Conservation (phyloP, 352 stramenopile genomes). For the Peronospora destructor region DNA sequence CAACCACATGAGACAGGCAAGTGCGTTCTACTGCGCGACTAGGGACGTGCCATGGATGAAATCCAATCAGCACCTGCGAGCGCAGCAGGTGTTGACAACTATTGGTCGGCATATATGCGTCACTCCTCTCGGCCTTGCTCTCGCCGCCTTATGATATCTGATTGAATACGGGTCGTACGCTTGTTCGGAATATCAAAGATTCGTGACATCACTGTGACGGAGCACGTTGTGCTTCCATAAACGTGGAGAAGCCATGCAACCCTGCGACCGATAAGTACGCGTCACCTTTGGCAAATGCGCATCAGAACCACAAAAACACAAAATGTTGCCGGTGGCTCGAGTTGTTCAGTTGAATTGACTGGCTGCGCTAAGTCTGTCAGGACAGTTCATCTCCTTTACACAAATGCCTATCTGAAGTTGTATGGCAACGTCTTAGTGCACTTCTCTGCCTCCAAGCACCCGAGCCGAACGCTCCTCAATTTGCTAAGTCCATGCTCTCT, state of each 20-base stretch:
- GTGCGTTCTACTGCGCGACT: background rate
- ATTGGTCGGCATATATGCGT: slow-evolving; percentile 20
- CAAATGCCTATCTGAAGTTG: slow-evolving; percentile 2
- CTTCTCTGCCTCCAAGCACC: background rate
- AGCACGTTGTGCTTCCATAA: too few species aligned
- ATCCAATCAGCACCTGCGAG: slow-evolving; percentile 8
- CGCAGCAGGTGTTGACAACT: background rate
- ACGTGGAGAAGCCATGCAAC: too few species aligned
- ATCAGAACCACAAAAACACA: too few species aligned
- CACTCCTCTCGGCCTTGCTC: slow-evolving; percentile 7
- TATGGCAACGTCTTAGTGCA: background rate
- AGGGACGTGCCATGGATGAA: slow-evolving; percentile 3
- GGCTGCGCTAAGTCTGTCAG: too few species aligned
- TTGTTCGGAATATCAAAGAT: too few species aligned
- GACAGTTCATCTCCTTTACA: too few species aligned
- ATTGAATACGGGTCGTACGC: too few species aligned
- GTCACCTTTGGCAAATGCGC: too few species aligned
- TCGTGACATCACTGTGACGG: too few species aligned
- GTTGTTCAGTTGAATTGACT: too few species aligned
- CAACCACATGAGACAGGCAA: slow-evolving; percentile 36
- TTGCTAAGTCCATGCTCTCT: slow-evolving; percentile 6
- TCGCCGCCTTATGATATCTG: background rate
- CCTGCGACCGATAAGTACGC: too few species aligned
- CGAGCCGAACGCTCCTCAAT: slow-evolving; percentile 1
- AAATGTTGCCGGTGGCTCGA: too few species aligned